Percentiles rank a stretch among this genome's conserved stretches.
phyloP scores from a whole-genome alignment of 1,284 basidiomycete genomes.

The Polyporus tsugae region DNA sequence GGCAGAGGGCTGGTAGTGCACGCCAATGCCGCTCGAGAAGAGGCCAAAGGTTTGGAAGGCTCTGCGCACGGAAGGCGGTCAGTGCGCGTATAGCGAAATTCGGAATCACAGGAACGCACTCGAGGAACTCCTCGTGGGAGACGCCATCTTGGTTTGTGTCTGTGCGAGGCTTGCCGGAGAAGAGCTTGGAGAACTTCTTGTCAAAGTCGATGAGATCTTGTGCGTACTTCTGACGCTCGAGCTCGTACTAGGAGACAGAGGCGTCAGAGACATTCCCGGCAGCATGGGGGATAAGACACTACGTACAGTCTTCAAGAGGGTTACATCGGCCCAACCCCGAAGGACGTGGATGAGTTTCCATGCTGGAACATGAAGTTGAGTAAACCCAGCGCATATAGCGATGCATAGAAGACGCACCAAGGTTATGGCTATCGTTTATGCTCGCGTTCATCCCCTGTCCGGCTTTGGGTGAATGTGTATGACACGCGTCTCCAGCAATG shows the following conservation, averaged over 20 bases:
- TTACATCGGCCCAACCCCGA: slow-evolving; percentile 71
- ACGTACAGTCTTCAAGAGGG: slow-evolving; percentile 75
- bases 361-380: slow-evolving; percentile 44
- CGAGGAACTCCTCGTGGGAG: slow-evolving; percentile 69
- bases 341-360: slow-evolving; percentile 84
- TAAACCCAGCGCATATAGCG: not conserved
- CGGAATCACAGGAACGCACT: slow-evolving; percentile 45
- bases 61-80: slow-evolving; percentile 40
- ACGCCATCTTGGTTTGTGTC: slow-evolving; percentile 64
- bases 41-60: slow-evolving; percentile 66
- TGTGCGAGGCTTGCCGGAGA: slow-evolving; percentile 78
- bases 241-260: slow-evolving; percentile 65
- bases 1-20: slow-evolving; percentile 56
- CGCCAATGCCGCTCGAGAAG: slow-evolving; percentile 70
- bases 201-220: slow-evolving; percentile 86
- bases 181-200: slow-evolving; percentile 75
- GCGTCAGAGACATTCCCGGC: not conserved
- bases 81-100: not conserved
- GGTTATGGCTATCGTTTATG: slow-evolving; percentile 86
- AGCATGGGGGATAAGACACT: slow-evolving; percentile 15
- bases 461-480: slow-evolving; percentile 85
- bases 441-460: slow-evolving; percentile 77
- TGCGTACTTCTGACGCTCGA: slow-evolving; percentile 77
- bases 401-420: slow-evolving; percentile 51
- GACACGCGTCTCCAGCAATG: slow-evolving; percentile 84